These are phyloP conservation scores for Proliferodiscus dingleyae DNA, from an alignment of 2,329 filamentous ascomycete genomes.

Conservation along the genomic window DNA sequence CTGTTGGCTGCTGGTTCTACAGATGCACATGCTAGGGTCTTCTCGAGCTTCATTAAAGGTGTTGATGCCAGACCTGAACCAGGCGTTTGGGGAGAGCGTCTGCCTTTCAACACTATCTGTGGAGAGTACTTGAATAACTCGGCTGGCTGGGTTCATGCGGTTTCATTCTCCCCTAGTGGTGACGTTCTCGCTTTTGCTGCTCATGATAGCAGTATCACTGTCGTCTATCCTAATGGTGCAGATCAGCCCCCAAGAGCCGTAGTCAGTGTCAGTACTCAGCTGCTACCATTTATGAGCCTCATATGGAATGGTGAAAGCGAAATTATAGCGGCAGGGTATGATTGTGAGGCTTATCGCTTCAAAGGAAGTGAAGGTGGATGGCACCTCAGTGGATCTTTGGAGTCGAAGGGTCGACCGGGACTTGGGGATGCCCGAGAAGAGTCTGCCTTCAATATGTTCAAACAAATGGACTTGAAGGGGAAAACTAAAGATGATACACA, in stretches of 20 bases:
- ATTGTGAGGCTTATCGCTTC: conserved; percentile 86
- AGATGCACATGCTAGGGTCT: conserved; percentile 90
- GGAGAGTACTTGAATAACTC: conserved; percentile 95
- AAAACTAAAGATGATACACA: conserved; percentile 89
- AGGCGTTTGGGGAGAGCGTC: conserved; percentile 85
- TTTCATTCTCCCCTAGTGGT: conserved; percentile 87
- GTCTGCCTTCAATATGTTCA: conserved; percentile 95
- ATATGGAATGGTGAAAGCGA: conserved; percentile 90
- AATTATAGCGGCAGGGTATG: conserved; percentile 92
- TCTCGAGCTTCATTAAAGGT: conserved; percentile 95
- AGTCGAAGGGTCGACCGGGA: conserved; percentile 52
- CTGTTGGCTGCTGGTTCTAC: conserved; percentile 93
- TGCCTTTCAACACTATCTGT: conserved; percentile 98
- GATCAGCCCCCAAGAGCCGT: conserved; percentile 90
- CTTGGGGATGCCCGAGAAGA: conserved; percentile 67
- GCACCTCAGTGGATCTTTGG: conserved; percentile 76
- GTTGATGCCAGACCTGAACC: conserved; percentile 82
- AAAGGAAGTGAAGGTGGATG: conserved; percentile 74
- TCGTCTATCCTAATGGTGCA: conserved; percentile 88
- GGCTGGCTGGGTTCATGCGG: conserved; percentile 92
- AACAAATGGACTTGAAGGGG: conserved; percentile 97
- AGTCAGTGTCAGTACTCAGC: conserved; percentile 81
- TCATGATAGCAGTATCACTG: conserved; percentile 93
- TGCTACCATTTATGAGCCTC: conserved; percentile 86
- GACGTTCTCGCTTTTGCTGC: conserved; percentile 90